Evolutionary conservation across 305 asterid species (phyloP).

Genomic region (Fraxinus nigra): DNA sequence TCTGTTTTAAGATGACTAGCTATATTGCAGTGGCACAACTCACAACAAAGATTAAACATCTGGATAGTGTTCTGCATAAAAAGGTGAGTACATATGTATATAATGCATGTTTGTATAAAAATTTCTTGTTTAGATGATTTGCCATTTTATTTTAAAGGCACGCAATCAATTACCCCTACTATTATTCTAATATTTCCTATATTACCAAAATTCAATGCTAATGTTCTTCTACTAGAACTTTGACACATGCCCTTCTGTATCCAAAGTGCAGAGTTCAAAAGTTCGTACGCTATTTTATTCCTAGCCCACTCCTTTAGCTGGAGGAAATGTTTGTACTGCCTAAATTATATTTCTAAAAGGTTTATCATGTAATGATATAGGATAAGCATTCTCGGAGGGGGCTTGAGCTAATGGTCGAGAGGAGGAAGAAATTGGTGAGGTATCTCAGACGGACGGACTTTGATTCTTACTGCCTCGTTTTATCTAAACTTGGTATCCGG

Average conservation of each 20-base stretch:
- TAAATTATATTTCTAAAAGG: not conserved
- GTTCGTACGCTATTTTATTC: not conserved
- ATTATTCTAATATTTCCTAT: not conserved
- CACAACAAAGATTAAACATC: conserved; percentile 83
- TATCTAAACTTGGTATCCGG: conserved; percentile 74
- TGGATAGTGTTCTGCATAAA: conserved; percentile 54
- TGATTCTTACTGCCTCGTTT: conserved; percentile 75
- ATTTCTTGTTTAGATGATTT: not conserved
- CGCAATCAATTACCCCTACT: not conserved
- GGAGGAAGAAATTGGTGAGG: conserved; percentile 71
- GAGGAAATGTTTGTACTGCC: not conserved
- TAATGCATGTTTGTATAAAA: not conserved
- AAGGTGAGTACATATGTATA: conserved; percentile 45
- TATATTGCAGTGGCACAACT: conserved; percentile 73
- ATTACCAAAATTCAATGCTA: not conserved
- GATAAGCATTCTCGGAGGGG: conserved; percentile 92
- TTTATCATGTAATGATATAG: conserved; percentile 29
- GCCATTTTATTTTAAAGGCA: not conserved
- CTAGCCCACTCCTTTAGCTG: not conserved
- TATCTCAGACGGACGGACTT: conserved; percentile 79
- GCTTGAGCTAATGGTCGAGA: conserved; percentile 66
- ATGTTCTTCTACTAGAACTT: not conserved
- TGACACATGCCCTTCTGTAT: not conserved
- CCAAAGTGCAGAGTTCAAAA: not conserved
- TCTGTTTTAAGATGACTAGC: not conserved